These are phyloP conservation scores for Rhododendron kiyosumense DNA, from an alignment of 148 eudicot genomes.

Conservation along the genomic window DNA sequence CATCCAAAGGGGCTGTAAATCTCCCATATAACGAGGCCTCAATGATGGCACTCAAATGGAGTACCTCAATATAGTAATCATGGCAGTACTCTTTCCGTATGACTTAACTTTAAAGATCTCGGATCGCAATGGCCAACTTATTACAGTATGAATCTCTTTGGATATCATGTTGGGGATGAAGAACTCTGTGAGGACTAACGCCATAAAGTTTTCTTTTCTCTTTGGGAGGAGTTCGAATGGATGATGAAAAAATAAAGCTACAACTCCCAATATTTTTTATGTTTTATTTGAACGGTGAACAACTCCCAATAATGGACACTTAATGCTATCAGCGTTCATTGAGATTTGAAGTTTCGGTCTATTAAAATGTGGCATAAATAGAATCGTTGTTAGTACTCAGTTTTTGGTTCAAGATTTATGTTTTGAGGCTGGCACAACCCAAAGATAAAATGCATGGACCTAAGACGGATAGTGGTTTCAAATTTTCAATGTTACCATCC, in stretches of 20 bases:
- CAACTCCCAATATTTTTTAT: not conserved
- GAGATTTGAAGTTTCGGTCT: not conserved
- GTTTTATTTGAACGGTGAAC: no score
- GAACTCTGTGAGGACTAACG: no score
- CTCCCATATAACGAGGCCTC: not conserved
- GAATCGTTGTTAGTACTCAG: not conserved
- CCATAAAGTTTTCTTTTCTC: no score
- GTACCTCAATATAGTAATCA: not conserved
- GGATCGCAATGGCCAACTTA: not conserved
- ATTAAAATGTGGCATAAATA: not conserved
- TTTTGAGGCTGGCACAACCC: not conserved
- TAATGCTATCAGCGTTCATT: no score
- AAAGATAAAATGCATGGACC: not conserved
- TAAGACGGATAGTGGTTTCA: no score
- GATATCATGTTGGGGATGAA: not conserved
- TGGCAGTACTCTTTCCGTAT: not conserved
- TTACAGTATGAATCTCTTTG: not conserved
- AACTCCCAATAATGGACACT: not conserved
- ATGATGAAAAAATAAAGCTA: not conserved
- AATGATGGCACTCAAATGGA: not conserved
- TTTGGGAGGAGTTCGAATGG: not conserved
- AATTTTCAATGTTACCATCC: not conserved
- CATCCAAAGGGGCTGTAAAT: no score
- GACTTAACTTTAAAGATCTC: not conserved
- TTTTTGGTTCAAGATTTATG: not conserved